These are phyloP conservation scores for Schizochytrium sp. DNA, from an alignment of 108 stramenopile genomes.

Conservation along the genomic window DNA sequence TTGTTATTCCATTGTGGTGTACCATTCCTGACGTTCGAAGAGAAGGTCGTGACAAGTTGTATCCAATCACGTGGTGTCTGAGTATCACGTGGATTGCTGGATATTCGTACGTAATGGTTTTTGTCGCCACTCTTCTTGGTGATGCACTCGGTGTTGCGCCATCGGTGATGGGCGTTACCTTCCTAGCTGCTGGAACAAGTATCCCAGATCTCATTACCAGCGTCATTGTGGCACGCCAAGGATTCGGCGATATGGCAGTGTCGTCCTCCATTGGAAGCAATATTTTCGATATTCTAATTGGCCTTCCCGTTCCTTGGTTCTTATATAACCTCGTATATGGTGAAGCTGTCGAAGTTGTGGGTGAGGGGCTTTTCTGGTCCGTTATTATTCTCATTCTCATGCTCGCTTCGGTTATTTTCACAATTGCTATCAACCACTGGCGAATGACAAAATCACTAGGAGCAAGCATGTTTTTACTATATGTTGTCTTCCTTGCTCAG, in stretches of 20 bases:
- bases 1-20: constrained; percentile 77
- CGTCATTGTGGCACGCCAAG: constrained; percentile 74
- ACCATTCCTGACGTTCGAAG: constrained; percentile 84
- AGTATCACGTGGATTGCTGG: constrained; percentile 87
- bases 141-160: constrained; percentile 67
- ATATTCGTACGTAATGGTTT: constrained; percentile 87
- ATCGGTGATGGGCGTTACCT: constrained; percentile 73
- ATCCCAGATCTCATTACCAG: constrained; percentile 73
- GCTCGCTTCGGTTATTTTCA: constrained; percentile 76
- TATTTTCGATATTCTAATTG: constrained; percentile 74
- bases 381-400: not conserved
- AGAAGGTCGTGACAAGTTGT: constrained; percentile 81
- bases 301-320: constrained; percentile 75
- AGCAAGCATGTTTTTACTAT: constrained; percentile 81
- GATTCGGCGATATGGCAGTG: constrained; percentile 75
- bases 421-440: constrained; percentile 84
- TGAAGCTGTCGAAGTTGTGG: not conserved
- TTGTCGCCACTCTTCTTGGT: constrained; percentile 70
- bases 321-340: constrained; percentile 22
- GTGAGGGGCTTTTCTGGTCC: not conserved
- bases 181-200: constrained; percentile 76
- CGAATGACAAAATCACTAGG: constrained; percentile 83
- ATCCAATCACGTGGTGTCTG: constrained; percentile 82
- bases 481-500: constrained; percentile 80
- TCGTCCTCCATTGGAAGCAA: constrained; percentile 73